phyloP scores from a whole-genome alignment of 305 asterid genomes.

The Vinca major region DNA sequence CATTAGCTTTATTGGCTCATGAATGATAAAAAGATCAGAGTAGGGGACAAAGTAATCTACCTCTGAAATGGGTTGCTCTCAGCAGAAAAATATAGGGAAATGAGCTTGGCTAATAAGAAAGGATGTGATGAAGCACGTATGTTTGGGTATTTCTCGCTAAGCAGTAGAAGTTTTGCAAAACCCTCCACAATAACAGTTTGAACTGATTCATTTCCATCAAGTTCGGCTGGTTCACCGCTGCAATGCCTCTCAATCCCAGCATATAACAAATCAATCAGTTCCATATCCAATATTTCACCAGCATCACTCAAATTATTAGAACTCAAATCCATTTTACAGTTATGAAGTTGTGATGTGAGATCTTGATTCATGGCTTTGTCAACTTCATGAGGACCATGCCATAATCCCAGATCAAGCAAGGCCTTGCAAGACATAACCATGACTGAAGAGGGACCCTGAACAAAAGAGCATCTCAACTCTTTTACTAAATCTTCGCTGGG shows the following conservation, averaged over 20 bases:
- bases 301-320: slow-evolving; percentile 34
- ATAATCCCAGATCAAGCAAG: slow-evolving; percentile 80
- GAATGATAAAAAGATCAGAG: slow-evolving; percentile 7
- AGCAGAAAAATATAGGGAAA: slow-evolving; percentile 54
- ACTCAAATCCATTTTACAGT: slow-evolving; percentile 27
- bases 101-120: slow-evolving; percentile 59
- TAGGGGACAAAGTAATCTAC: slow-evolving; percentile 28
- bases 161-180: slow-evolving; percentile 74
- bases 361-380: slow-evolving; percentile 60
- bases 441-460: slow-evolving; percentile 45
- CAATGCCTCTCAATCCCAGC: slow-evolving; percentile 53
- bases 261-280: slow-evolving; percentile 58
- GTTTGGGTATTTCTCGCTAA: slow-evolving; percentile 58
- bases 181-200: slow-evolving; percentile 78
- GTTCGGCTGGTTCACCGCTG: slow-evolving; percentile 43
- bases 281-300: slow-evolving; percentile 46
- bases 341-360: slow-evolving; percentile 39
- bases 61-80: slow-evolving; percentile 46
- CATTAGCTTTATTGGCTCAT: slow-evolving; percentile 14
- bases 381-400: slow-evolving; percentile 86
- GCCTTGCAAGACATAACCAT: slow-evolving; percentile 72
- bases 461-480: slow-evolving; percentile 62
- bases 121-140: slow-evolving; percentile 42
- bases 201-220: slow-evolving; percentile 53
- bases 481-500: slow-evolving; percentile 59